Base-by-base conservation (phyloP, 1,284 basidiomycete genomes). In the Irpex lacteus region DNA sequence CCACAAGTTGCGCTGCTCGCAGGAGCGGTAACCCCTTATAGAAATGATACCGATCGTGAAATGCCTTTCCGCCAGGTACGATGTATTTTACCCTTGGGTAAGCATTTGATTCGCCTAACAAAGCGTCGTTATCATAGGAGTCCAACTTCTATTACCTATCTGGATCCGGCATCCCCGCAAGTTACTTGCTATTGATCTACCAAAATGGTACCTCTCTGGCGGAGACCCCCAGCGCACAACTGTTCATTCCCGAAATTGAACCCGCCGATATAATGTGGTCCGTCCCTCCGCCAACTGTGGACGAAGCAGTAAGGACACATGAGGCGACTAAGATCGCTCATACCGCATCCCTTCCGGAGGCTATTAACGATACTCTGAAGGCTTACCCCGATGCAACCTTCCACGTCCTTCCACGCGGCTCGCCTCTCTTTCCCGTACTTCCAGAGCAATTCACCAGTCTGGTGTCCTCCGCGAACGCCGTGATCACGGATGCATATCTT, bases 21-120 rank as follows among this genome's bases (percentile, higher is more conserved):
- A 5, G 89, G 89, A 26, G 83, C 81, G 66, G 76, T 77, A 3
- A 88, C 85, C 4, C 79, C 83, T 0, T 94, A 82, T 72, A 81
- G 94, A 64, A 88, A 96, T 74, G 94, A 97, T 73, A 96, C 95
- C 3, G 95, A 98, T 74, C 85, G 94, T 60, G 94, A 96, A 77
- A 79, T 94, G 57, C 76, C 82, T 1, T 95, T 94, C 75, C 87
- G 88, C 69, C 80, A 81, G 80, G 78, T 77, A 15, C 13, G 26
- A 53, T 53, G 11, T 18, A 15, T 19, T 19, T 26, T 19, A 9
- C 9, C 50, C 9, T 53, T 3, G 50, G 8, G 40, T 15, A 15
- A 44, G 15, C 40, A 19, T 49, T 13, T 49, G 70, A 61, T 15
- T 13, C 21, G 11, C 50, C 13, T 32, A 21, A 34, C 34, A 11